A percentile compares a stretch with the other conserved stretches of the same genome.
Conservation (phyloP, 2,329 filamentous ascomycete genomes). For the Hyphodiscus sp. region DNA sequence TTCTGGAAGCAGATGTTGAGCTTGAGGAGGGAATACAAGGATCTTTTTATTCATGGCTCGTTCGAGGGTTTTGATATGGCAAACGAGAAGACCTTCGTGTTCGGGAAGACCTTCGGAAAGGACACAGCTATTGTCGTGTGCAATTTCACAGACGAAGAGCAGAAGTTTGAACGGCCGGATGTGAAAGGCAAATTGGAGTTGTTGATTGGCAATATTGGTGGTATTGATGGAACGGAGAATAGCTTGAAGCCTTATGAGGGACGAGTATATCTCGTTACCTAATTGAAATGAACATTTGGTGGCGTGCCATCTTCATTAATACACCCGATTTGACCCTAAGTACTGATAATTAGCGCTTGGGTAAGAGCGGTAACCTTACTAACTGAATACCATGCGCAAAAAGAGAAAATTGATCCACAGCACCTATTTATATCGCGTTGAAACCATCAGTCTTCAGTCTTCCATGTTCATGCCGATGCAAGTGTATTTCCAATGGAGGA, state of each 20-base stretch:
- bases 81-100: slow-evolving; percentile 40
- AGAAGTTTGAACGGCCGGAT: slow-evolving; percentile 18
- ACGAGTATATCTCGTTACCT: slow-evolving; percentile 26
- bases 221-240: slow-evolving; percentile 15
- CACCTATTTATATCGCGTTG: too few species aligned
- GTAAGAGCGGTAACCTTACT: too few species aligned
- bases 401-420: too few species aligned
- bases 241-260: slow-evolving; percentile 29
- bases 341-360: too few species aligned
- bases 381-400: too few species aligned
- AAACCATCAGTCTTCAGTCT: too few species aligned
- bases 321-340: too few species aligned
- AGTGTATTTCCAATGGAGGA: too few species aligned
- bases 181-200: slow-evolving; percentile 26
- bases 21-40: slow-evolving; percentile 41
- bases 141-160: slow-evolving; percentile 39
- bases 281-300: too few species aligned
- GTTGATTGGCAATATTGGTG: slow-evolving; percentile 21
- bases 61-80: slow-evolving; percentile 46
- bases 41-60: slow-evolving; percentile 55
- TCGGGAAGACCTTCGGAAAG: slow-evolving; percentile 33
- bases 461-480: too few species aligned
- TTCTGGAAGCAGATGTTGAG: slow-evolving; percentile 27
- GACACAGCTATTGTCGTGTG: slow-evolving; percentile 35
- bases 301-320: too few species aligned